A percentile compares a stretch with the other conserved stretches of the same genome.
Conservation (phyloP, 805 yeast species). For the Saccharomycopsis sp. region DNA sequence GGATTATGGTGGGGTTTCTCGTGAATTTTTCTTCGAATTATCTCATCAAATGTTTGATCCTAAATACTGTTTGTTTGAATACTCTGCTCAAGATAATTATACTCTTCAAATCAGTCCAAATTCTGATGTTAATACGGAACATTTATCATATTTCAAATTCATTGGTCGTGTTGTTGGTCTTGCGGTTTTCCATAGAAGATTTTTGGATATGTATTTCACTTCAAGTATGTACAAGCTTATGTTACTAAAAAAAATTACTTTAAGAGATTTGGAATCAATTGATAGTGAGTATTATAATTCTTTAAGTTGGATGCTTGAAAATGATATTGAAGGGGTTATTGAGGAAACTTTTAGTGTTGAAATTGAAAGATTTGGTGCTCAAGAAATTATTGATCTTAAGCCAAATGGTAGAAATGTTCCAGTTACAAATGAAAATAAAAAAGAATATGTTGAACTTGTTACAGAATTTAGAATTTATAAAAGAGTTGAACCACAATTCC, state of each 20-base stretch:
- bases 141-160: constrained; percentile 93
- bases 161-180: constrained; percentile 97
- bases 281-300: constrained; percentile 91
- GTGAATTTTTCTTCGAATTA: constrained; percentile 92
- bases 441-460: constrained; percentile 87
- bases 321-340: constrained; percentile 81
- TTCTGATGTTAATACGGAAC: constrained; percentile 95
- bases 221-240: constrained; percentile 98
- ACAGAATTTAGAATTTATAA: constrained; percentile 93
- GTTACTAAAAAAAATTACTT: constrained; percentile 84
- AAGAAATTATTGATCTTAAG: constrained; percentile 80
- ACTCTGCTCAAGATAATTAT: constrained; percentile 96
- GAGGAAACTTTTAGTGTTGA: constrained; percentile 83
- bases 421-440: constrained; percentile 90
- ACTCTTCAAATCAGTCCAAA: constrained; percentile 97
- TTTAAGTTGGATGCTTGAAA: constrained; percentile 89
- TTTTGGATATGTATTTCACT: constrained; percentile 95
- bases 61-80: constrained; percentile 92
- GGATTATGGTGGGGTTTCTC: constrained; percentile 98
- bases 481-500: constrained; percentile 91
- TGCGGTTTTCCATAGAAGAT: constrained; percentile 97
- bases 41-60: constrained; percentile 99
- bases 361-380: constrained; percentile 93
- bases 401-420: constrained; percentile 81
- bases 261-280: constrained; percentile 92